These are phyloP conservation scores for Henckelia pumila DNA, from an alignment of 257 asterid species.

Conservation along the genomic window DNA sequence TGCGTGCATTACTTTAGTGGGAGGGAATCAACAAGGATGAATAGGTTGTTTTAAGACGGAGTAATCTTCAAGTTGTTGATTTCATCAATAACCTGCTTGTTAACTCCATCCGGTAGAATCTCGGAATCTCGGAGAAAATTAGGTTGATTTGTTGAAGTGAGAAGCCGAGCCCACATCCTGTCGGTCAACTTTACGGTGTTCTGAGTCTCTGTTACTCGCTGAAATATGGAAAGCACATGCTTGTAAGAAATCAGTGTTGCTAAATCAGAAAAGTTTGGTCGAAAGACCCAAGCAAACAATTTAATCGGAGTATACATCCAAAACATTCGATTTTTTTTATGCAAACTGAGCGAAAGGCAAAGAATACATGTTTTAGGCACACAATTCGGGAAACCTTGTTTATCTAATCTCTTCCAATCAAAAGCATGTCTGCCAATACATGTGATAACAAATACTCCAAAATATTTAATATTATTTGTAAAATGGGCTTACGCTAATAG, in stretches of 20 bases:
- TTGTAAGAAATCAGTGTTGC: not conserved
- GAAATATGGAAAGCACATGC: slow-evolving; percentile 27
- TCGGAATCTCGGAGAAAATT: slow-evolving; percentile 49
- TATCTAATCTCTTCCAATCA: too few relatives aligned
- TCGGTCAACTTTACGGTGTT: slow-evolving; percentile 72
- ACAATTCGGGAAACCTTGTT: too few relatives aligned
- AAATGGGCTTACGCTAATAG: slow-evolving; percentile 65
- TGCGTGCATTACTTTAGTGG: too few relatives aligned
- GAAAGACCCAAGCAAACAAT: too few relatives aligned
- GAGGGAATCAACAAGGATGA: too few relatives aligned
- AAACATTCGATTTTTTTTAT: too few relatives aligned
- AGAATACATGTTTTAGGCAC: too few relatives aligned
- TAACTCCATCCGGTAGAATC: slow-evolving; percentile 41
- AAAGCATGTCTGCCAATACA: too few relatives aligned
- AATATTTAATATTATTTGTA: not conserved
- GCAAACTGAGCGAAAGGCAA: too few relatives aligned
- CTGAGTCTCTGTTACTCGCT: slow-evolving; percentile 79
- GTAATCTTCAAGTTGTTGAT: slow-evolving; percentile 49
- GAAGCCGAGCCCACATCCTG: slow-evolving; percentile 97
- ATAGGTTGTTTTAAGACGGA: slow-evolving; percentile 17
- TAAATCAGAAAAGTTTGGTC: too few relatives aligned
- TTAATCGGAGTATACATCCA: too few relatives aligned
- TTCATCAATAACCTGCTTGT: slow-evolving; percentile 45
- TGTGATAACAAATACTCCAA: too few relatives aligned
- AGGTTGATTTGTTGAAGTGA: slow-evolving; percentile 92